A percentile compares a stretch with the other conserved stretches of the same genome.
Evolutionary conservation across 2,329 filamentous ascomycete species (phyloP).

Genomic region (Talaromyces sp.): DNA sequence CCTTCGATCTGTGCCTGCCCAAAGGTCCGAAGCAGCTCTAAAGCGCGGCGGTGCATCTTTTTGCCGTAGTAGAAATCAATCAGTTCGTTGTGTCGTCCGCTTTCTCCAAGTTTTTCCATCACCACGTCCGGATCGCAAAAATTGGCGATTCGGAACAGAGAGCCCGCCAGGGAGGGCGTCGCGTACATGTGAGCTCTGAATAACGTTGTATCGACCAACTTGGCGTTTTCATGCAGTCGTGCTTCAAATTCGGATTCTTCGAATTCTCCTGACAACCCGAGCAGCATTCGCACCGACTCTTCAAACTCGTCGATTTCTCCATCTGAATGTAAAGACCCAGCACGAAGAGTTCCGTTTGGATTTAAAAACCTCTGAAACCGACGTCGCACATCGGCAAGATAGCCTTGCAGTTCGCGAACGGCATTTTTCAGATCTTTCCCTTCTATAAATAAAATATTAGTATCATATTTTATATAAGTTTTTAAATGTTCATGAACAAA

Average conservation of each 20-base stretch:
- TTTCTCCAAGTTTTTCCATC: conserved; percentile 84
- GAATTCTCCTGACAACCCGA: conserved; percentile 47
- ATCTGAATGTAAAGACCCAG: conserved; percentile 24
- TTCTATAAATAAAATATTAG: conserved; percentile 43
- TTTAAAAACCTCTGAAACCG: conserved; percentile 58
- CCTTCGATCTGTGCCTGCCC: conserved; percentile 45
- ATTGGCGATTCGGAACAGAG: conserved; percentile 91
- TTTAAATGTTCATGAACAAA: conserved; percentile 11
- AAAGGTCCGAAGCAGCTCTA: conserved; percentile 77
- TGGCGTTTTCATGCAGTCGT: conserved; percentile 70
- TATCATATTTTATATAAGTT: background rate
- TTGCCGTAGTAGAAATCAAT: conserved; percentile 99
- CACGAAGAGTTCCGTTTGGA: conserved; percentile 49
- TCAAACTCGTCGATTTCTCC: conserved; percentile 35
- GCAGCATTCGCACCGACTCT: conserved; percentile 42
- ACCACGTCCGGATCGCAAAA: conserved; percentile 96
- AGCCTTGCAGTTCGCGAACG: conserved; percentile 76
- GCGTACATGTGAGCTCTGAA: conserved; percentile 96
- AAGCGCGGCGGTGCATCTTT: conserved; percentile 79
- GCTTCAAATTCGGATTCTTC: conserved; percentile 57
- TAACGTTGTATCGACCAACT: conserved; percentile 84
- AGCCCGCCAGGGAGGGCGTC: conserved; percentile 74
- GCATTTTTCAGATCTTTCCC: conserved; percentile 81
- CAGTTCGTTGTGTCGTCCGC: conserved; percentile 81
- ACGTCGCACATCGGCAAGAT: conserved; percentile 77